Evolutionary conservation across 768 basidiomycete genomes (phyloP), one percentile per base, ranked within the genome.

Genomic region (Neoboletus magnificus): DNA sequence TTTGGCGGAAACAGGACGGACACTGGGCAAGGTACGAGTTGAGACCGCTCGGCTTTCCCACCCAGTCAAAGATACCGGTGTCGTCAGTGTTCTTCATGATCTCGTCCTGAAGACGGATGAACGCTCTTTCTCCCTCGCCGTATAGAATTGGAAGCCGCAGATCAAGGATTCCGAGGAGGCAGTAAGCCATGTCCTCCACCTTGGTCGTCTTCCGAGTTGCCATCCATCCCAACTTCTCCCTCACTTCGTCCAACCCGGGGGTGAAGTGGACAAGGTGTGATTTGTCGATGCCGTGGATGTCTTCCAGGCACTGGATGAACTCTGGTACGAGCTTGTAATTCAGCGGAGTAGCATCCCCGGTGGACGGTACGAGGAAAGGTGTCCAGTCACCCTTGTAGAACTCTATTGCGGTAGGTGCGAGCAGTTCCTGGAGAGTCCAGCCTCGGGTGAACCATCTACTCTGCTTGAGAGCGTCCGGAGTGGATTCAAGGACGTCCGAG

Each of bases 381-480:
- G 55, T 50, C 67, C 67, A 70, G 51, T 69, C 66, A 20, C 56
- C 60, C 50, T 58, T 60, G 54, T 68, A 69, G 35, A 69, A 60
- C 41, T 50, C 60, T 15, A 69, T 65, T 36, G 57, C 62, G 5
- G 48, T 50, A 1, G 68, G 61, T 9, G 68, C 66, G n/a, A 69
- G 66, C 42, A 69, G 16, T 36, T 70, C 67, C 35, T 69, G 67
- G 13, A 69, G 66, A n/a, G 67, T 70, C 67, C 62, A 66, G 6
- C 65, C 65, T 15, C 65, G 55, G 1, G 56, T 64, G 37, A 69
- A 68, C 68, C 65, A 69, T 6, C 54, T 55, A 30, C 68, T 67
- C 0, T 27, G 55, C 42, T 44, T 55, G 52, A 70, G 61, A 11
- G 60, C 60, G 0, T 58, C 57, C 2, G 32, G 30, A 1, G 55